Evolutionary conservation across 2,329 filamentous ascomycete genomes (phyloP).

Genomic region (Lecanosticta acicola): DNA sequence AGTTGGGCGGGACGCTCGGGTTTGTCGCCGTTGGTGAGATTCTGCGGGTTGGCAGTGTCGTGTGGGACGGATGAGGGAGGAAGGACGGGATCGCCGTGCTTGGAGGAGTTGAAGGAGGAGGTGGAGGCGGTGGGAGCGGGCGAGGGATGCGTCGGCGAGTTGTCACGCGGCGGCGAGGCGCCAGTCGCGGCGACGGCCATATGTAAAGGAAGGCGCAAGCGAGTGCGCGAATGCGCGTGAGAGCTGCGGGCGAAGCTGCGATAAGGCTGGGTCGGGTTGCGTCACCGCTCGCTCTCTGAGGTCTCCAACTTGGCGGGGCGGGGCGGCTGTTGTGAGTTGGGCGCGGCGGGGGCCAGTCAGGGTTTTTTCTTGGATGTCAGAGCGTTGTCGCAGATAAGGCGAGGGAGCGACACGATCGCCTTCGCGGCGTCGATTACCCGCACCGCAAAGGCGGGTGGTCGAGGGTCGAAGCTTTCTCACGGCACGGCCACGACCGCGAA

Average conservation of each 20-base stretch:
- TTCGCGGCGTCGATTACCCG: neutral
- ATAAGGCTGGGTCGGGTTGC: neutral
- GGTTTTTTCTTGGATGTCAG: too few relatives aligned
- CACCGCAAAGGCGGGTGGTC: too few relatives aligned
- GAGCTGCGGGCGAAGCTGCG: neutral
- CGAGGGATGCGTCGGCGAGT: slow-evolving; percentile 1
- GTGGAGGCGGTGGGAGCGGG: slow-evolving; percentile 34
- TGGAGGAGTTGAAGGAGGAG: slow-evolving; percentile 36
- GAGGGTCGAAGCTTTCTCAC: too few relatives aligned
- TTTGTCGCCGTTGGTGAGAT: slow-evolving; percentile 20
- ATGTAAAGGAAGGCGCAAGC: neutral
- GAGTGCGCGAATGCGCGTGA: too few relatives aligned
- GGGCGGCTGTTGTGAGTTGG: too few relatives aligned
- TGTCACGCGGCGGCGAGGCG: neutral
- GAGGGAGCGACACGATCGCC: neutral
- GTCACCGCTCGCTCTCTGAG: too few relatives aligned
- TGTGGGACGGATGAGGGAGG: slow-evolving; percentile 10
- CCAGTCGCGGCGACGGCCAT: neutral
- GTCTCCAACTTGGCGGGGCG: neutral
- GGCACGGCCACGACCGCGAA: too few relatives aligned
- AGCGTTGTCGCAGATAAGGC: too few relatives aligned
- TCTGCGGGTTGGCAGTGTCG: neutral
- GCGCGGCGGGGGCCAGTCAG: too few relatives aligned
- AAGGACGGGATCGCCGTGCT: slow-evolving; percentile 14
- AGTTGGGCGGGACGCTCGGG: slow-evolving; percentile 21